Conservation (phyloP, 1,284 basidiomycete species). For the Marasmius tenuissimus region DNA sequence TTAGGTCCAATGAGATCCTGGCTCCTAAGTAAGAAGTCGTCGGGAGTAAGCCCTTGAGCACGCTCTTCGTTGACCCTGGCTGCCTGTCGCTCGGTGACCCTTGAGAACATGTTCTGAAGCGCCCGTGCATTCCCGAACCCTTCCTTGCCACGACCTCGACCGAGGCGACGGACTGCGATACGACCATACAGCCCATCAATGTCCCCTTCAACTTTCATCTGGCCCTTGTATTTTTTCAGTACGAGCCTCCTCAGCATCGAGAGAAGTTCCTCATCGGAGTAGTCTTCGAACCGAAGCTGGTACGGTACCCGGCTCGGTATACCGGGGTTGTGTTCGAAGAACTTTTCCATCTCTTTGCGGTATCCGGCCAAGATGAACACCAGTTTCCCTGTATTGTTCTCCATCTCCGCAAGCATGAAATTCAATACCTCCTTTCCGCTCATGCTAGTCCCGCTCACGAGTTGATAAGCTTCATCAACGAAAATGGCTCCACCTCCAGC, state of each 20-base stretch:
- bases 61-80: slow-evolving; percentile 42
- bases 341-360: slow-evolving; percentile 68
- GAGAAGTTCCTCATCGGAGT: slow-evolving; percentile 53
- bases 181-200: slow-evolving; percentile 54
- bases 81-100: slow-evolving; percentile 51
- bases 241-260: slow-evolving; percentile 52
- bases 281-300: slow-evolving; percentile 59
- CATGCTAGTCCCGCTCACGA: slow-evolving; percentile 44
- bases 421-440: slow-evolving; percentile 59
- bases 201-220: slow-evolving; percentile 58
- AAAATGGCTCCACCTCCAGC: slow-evolving; percentile 64
- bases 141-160: slow-evolving; percentile 47
- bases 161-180: slow-evolving; percentile 55
- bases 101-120: slow-evolving; percentile 47
- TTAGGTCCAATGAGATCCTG: slow-evolving; percentile 67
- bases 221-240: slow-evolving; percentile 42
- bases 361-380: slow-evolving; percentile 73
- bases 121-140: slow-evolving; percentile 71
- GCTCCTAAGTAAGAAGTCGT: slow-evolving; percentile 49
- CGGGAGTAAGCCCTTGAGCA: slow-evolving; percentile 32
- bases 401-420: slow-evolving; percentile 70
- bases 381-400: slow-evolving; percentile 61
- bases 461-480: slow-evolving; percentile 69
- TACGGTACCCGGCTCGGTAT: slow-evolving; percentile 63
- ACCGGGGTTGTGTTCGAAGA: slow-evolving; percentile 74